Percentiles rank a stretch among this genome's conserved stretches.
These are phyloP conservation scores for Volvox carteri DNA, from an alignment of 163 green algal genomes.

Conservation along the genomic window DNA sequence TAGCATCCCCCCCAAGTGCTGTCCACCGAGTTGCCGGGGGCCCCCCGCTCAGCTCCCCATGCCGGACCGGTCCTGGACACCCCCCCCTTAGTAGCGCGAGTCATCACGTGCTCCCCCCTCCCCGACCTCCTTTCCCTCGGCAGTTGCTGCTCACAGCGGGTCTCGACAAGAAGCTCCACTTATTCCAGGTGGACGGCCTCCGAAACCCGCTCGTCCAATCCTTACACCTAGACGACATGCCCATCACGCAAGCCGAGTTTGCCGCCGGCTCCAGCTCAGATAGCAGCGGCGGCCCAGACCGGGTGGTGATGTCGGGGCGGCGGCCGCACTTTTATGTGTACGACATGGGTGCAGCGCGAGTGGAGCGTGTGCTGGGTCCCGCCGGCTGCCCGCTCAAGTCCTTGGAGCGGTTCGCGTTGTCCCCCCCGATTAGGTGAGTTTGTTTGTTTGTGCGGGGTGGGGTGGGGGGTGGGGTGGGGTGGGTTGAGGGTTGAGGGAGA, in stretches of 20 bases:
- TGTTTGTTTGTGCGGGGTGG: no score
- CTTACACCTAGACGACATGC: conserved; percentile 91
- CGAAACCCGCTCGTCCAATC: conserved; percentile 89
- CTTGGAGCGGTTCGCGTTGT: conserved; percentile 88
- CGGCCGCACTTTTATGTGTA: conserved; percentile 92
- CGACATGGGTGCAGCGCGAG: conserved; percentile 78
- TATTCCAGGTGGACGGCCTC: conserved; percentile 93
- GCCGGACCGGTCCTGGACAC: no score
- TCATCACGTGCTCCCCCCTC: no score
- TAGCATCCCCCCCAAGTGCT: no score
- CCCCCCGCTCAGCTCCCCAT: no score
- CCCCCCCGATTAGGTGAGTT: conserved; percentile 55
- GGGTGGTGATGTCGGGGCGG: conserved; percentile 65
- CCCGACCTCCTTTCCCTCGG: background rate
- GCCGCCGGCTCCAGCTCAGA: conserved; percentile 39
- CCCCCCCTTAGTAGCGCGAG: no score
- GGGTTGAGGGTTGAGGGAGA: background rate
- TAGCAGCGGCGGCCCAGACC: background rate
- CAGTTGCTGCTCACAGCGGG: conserved; percentile 93
- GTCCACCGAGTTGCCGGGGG: no score
- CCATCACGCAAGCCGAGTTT: conserved; percentile 91
- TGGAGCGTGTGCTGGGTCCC: conserved; percentile 74
- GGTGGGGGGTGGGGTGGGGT: background rate
- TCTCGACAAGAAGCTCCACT: conserved; percentile 89
- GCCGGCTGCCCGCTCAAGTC: conserved; percentile 58